Base-by-base conservation (phyloP, 164 flowering plant genomes). In the Sedum album region DNA sequence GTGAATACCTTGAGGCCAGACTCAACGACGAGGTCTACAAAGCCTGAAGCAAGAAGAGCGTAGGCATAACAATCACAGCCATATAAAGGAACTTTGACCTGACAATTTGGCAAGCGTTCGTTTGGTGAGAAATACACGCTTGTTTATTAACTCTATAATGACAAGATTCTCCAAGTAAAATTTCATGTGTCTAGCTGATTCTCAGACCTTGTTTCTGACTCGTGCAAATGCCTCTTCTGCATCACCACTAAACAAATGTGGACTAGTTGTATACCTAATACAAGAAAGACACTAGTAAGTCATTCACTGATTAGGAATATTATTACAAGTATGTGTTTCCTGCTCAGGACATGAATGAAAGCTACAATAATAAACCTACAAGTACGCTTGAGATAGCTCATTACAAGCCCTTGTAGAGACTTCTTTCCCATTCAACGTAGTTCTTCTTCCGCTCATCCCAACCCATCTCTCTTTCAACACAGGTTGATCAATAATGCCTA, bases 1-100 rank as follows among this genome's bases (percentile, higher is more conserved):
- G 17, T 4, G 31, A 55, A 55, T 55, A 90, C 98, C 95, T 91
- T 91, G 57, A 41, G 93, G 70, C 97, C 99, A 44, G 94, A 90
- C 71, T 94, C 99, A 66, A 94, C 70, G 30, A 91, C 99, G 70
- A 94, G 96, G 80, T 94, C 99, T 70, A 94, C 99, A 74, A 33
- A 79, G 39, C 99, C 99, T 69, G 97, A 87, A 69, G 97, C 91
- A 81, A 95, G 75, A 63, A 95, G 93, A 26, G 97, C 97, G 84
- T 95, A 95, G 31, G 97, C 97, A 78, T 95, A 92, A 77, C 99
- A 95, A 74, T 95, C 97, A 73, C 99, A 92, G 51, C 99, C 99
- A 75, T 95, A 95, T 7, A 95, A 73, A 38, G 99, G 96, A 63
- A 88, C 87, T 83, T 95, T 95, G 69, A 92, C 99, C 97, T 95